A percentile compares a stretch with the other conserved stretches of the same genome.
These are phyloP conservation scores for Phaffia tasmanica DNA, from an alignment of 768 basidiomycete genomes.

Conservation along the genomic window DNA sequence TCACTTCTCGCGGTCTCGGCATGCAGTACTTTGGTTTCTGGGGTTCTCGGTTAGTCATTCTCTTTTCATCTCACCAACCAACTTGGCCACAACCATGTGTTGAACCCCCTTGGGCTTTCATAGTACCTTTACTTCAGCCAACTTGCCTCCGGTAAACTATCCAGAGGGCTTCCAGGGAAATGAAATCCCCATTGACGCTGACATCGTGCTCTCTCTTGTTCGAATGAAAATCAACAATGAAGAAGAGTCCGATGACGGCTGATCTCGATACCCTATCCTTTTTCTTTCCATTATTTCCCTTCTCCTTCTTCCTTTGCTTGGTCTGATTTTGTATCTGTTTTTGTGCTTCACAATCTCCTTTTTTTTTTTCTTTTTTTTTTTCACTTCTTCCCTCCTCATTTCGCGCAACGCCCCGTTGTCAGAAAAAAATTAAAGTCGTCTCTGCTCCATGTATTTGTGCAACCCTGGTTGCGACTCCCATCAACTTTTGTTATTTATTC, in stretches of 20 bases:
- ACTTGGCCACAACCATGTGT: neutral
- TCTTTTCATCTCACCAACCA: neutral
- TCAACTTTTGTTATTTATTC: no score
- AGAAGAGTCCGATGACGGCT: conserved; percentile 25
- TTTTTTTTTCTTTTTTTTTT: neutral
- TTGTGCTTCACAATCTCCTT: neutral
- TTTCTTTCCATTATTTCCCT: neutral
- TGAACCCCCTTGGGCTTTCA: neutral
- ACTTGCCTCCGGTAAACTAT: conserved; percentile 57
- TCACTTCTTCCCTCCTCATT: neutral
- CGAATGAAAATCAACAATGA: conserved; percentile 15
- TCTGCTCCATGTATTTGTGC: no score
- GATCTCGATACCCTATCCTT: neutral
- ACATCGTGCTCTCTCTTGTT: conserved; percentile 41
- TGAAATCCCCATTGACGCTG: conserved; percentile 69
- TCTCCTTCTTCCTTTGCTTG: neutral
- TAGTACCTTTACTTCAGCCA: conserved; percentile 65
- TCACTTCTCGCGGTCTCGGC: conserved; percentile 39
- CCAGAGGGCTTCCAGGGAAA: conserved; percentile 90
- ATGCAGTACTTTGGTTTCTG: conserved; percentile 75
- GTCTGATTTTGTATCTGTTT: neutral
- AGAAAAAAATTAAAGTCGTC: no score
- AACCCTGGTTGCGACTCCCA: no score
- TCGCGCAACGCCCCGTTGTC: no score
- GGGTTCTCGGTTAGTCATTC: conserved; percentile 50